Percentiles rank a stretch among this genome's conserved stretches.
Conservation (phyloP, 305 asterid species). For the Ilex paraguariensis region DNA sequence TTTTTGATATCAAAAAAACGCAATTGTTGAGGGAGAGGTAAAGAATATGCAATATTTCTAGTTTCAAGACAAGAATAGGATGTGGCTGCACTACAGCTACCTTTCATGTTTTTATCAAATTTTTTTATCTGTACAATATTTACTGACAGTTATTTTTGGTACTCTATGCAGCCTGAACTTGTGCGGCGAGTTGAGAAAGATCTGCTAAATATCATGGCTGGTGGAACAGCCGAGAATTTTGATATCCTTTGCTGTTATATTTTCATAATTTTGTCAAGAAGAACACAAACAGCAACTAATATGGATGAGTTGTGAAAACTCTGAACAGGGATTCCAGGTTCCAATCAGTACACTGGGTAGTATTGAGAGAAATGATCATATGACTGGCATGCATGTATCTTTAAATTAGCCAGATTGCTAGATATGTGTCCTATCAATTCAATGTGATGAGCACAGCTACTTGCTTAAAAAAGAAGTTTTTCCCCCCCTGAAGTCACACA, state of each 20-base stretch:
- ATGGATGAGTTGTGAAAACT: not conserved
- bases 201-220: slow-evolving; percentile 91
- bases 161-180: slow-evolving; percentile 83
- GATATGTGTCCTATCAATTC: not conserved
- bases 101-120: too few relatives aligned
- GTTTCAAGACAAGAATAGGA: too few relatives aligned
- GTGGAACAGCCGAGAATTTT: slow-evolving; percentile 81
- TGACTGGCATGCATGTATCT: not conserved
- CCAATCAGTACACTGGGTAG: not conserved
- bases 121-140: too few relatives aligned
- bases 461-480: not conserved
- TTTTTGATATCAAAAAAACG: too few relatives aligned
- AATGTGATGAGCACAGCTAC: not conserved
- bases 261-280: not conserved
- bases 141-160: not conserved
- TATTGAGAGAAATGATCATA: not conserved
- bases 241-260: slow-evolving; percentile 56
- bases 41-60: too few relatives aligned
- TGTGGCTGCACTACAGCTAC: too few relatives aligned
- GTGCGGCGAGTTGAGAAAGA: slow-evolving; percentile 93
- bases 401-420: not conserved
- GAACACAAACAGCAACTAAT: not conserved
- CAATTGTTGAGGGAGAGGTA: too few relatives aligned
- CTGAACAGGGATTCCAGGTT: not conserved
- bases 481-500: too few relatives aligned